Evolutionary conservation across 352 stramenopile genomes (phyloP).

Genomic region (Pythium phragmitis): DNA sequence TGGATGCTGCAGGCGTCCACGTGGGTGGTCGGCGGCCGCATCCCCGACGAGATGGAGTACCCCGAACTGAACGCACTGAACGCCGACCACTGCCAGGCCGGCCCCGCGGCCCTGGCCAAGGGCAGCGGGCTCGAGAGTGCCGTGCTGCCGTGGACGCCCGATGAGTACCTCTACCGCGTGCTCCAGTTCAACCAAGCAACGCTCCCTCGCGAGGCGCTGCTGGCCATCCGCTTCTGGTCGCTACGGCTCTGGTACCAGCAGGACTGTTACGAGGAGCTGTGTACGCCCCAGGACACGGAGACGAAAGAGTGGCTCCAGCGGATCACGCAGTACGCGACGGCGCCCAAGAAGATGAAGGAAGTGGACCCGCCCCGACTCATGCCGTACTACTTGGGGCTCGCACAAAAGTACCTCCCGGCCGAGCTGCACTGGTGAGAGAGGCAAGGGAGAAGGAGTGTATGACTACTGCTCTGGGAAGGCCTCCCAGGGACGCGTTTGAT

Average conservation of each 20-base stretch:
- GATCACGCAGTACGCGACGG: conserved; percentile 35
- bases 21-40: conserved; percentile 59
- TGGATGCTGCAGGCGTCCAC: conserved; percentile 67
- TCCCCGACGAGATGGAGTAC: conserved; percentile 62
- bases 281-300: conserved; percentile 44
- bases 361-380: conserved; percentile 41
- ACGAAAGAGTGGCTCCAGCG: conserved; percentile 70
- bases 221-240: conserved; percentile 71
- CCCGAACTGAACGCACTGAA: conserved; percentile 68
- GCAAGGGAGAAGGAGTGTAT: background rate
- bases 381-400: conserved; percentile 66
- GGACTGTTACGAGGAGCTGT: conserved; percentile 53
- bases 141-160: conserved; percentile 67
- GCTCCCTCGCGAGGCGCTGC: conserved; percentile 61
- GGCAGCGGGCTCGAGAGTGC: conserved; percentile 37
- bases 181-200: conserved; percentile 62
- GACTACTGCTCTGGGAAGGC: conserved; percentile 7
- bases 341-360: conserved; percentile 43
- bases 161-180: conserved; percentile 76
- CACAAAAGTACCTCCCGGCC: conserved; percentile 68
- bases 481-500: background rate
- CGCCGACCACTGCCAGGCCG: conserved; percentile 41
- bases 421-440: conserved; percentile 67
- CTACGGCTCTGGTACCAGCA: conserved; percentile 67
- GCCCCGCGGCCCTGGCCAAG: background rate